Evolutionary conservation across 495 filamentous ascomycete genomes (phyloP).

Genomic region (Diplogelasinospora grovesii): DNA sequence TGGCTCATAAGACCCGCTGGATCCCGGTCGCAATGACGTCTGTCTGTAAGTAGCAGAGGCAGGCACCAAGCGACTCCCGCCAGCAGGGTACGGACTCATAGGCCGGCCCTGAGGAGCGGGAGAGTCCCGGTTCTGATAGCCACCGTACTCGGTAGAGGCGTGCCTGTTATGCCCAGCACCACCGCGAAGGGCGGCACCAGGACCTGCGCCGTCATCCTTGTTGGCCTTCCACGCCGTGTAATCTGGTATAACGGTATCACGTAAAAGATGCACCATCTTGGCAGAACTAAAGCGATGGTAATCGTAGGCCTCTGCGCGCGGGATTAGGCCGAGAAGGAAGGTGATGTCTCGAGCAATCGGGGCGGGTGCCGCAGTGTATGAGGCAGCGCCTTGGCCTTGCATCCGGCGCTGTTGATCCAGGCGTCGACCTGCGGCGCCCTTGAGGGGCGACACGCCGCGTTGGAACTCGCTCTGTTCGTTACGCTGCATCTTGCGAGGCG

Average conservation of each 20-base stretch:
- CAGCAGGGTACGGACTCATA: slow-evolving; percentile 30
- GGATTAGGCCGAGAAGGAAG: slow-evolving; percentile 77
- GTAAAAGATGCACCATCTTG: slow-evolving; percentile 67
- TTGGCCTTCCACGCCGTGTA: slow-evolving; percentile 40
- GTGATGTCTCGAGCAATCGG: slow-evolving; percentile 72
- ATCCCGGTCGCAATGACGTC: slow-evolving; percentile 37
- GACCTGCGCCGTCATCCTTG: slow-evolving; percentile 9
- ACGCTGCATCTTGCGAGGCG: slow-evolving; percentile 61
- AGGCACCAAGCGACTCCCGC: slow-evolving; percentile 18
- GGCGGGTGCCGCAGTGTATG: slow-evolving; percentile 27
- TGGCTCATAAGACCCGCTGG: slow-evolving; percentile 39
- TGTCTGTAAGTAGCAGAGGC: slow-evolving; percentile 33
- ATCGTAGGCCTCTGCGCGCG: slow-evolving; percentile 65
- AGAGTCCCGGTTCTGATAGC: slow-evolving; percentile 31
- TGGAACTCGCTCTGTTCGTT: slow-evolving; percentile 27
- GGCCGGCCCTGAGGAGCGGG: slow-evolving; percentile 32
- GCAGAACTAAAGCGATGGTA: slow-evolving; percentile 58
- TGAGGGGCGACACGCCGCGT: slow-evolving; percentile 80
- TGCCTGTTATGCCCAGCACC: slow-evolving; percentile 27
- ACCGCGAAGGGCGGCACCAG: slow-evolving; percentile 11
- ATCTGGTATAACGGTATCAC: slow-evolving; percentile 56
- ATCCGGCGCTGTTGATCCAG: slow-evolving; percentile 68
- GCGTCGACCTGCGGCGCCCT: slow-evolving; percentile 73
- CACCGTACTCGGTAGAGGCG: slow-evolving; percentile 30
- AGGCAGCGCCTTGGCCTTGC: slow-evolving; percentile 39